Conservation (phyloP, 2,329 filamentous ascomycete genomes). For the Coniochaeta sp. region DNA sequence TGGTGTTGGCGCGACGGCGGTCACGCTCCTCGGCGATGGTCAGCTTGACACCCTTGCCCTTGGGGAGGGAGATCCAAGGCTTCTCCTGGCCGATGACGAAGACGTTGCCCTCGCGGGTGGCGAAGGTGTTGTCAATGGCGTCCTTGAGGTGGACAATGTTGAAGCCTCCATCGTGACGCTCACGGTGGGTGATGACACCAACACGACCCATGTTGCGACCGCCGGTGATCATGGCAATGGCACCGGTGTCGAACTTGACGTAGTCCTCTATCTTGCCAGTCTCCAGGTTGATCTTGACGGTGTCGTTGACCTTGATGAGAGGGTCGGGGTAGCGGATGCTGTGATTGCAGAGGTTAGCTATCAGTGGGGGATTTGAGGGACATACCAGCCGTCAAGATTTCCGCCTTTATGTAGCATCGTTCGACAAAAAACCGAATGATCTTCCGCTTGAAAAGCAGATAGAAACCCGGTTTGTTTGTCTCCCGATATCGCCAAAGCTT, state of each 20-base stretch:
- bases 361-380: conserved; percentile 21
- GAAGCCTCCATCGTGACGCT: conserved; percentile 99
- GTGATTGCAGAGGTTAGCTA: conserved; percentile 32
- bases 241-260: conserved; percentile 98
- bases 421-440: conserved; percentile 4
- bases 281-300: conserved; percentile 95
- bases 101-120: conserved; percentile 98
- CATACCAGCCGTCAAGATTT: conserved; percentile 50
- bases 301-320: conserved; percentile 99
- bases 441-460: neutral
- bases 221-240: conserved; percentile 97
- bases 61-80: conserved; percentile 98
- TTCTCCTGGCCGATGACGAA: conserved; percentile 98
- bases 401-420: conserved; percentile 19
- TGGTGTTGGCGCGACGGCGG: conserved; percentile 70
- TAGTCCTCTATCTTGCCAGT: conserved; percentile 98
- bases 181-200: conserved; percentile 99
- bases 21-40: conserved; percentile 98
- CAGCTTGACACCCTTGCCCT: conserved; percentile 99
- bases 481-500: conserved; percentile 72
- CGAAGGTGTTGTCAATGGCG: conserved; percentile 99
- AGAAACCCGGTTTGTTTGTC: neutral
- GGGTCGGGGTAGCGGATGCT: conserved; percentile 99
- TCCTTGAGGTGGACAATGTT: conserved; percentile 99
- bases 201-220: conserved; percentile 99